phyloP scores from a whole-genome alignment of 2,329 filamentous ascomycete species.

The Neofusicoccum laricinum region DNA sequence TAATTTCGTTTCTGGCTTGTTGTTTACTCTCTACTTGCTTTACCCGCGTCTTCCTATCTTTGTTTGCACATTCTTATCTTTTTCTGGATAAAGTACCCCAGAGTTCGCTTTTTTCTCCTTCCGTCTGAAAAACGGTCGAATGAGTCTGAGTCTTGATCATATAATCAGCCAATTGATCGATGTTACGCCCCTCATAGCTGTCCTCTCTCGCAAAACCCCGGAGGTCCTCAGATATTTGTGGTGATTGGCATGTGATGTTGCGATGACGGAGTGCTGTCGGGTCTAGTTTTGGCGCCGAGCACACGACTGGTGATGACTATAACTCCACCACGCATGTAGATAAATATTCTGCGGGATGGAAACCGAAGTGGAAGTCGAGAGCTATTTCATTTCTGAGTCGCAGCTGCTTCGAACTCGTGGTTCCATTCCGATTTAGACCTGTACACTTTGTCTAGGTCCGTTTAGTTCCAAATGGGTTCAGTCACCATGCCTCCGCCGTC shows the following conservation, averaged over 20 bases:
- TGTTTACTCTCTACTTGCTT: not conserved
- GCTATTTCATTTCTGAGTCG: too few relatives aligned
- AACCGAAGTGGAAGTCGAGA: too few relatives aligned
- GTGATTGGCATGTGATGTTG: not conserved
- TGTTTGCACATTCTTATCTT: not conserved
- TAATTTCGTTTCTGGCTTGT: not conserved
- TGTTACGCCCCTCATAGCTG: too few relatives aligned
- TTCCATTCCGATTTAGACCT: not conserved
- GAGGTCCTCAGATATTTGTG: not conserved
- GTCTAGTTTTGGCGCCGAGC: conserved; percentile 4
- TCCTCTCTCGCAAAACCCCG: too few relatives aligned
- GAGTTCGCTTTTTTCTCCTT: not conserved
- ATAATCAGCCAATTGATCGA: too few relatives aligned
- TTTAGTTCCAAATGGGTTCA: not conserved
- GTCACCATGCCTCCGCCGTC: not conserved
- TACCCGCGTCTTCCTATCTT: too few relatives aligned
- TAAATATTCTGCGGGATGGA: not conserved
- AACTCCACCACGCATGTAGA: not conserved
- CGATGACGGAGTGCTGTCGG: not conserved
- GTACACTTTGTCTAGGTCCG: not conserved
- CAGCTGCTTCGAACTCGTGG: too few relatives aligned
- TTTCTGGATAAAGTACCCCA: too few relatives aligned
- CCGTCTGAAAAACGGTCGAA: not conserved
- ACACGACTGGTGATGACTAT: not conserved
- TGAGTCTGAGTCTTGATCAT: not conserved